Evolutionary conservation across 2,329 filamentous ascomycete species (phyloP).

Genomic region (Aspergillus phoenicis): DNA sequence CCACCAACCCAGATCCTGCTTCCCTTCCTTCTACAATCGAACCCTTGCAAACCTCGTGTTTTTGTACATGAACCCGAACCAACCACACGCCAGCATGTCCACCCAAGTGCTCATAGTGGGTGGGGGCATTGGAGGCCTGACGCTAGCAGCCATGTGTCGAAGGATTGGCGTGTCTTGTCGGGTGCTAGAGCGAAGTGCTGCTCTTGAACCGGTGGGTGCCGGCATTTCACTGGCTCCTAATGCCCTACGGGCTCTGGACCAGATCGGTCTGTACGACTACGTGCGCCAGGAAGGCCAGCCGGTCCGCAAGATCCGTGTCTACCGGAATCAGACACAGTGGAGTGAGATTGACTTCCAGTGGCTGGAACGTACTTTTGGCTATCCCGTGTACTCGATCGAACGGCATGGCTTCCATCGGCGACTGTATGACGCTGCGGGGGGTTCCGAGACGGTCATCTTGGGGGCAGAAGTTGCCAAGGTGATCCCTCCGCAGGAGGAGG

Average conservation of each 20-base stretch:
- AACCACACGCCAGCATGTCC: too few species aligned
- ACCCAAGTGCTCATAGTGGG: background rate
- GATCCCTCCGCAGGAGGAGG: background rate
- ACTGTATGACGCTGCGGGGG: background rate
- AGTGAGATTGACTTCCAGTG: background rate
- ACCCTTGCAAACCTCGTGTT: too few species aligned
- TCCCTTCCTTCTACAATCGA: too few species aligned
- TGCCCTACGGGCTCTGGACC: background rate
- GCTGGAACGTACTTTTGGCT: background rate
- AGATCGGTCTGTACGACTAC: background rate
- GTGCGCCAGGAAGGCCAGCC: background rate
- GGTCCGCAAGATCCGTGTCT: background rate
- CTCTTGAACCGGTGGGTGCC: background rate
- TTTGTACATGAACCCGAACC: too few species aligned
- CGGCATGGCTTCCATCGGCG: background rate
- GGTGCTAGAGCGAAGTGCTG: background rate
- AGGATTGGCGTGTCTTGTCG: background rate
- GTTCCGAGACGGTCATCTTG: background rate
- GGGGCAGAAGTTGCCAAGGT: background rate
- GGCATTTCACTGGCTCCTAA: background rate
- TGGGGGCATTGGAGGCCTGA: background rate
- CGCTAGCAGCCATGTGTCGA: background rate
- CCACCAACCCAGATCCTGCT: too few species aligned
- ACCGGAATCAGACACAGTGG: background rate
- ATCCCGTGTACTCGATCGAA: background rate